Conservation (phyloP, 345 rosid species). For the Xanthoceras sorbifolium region DNA sequence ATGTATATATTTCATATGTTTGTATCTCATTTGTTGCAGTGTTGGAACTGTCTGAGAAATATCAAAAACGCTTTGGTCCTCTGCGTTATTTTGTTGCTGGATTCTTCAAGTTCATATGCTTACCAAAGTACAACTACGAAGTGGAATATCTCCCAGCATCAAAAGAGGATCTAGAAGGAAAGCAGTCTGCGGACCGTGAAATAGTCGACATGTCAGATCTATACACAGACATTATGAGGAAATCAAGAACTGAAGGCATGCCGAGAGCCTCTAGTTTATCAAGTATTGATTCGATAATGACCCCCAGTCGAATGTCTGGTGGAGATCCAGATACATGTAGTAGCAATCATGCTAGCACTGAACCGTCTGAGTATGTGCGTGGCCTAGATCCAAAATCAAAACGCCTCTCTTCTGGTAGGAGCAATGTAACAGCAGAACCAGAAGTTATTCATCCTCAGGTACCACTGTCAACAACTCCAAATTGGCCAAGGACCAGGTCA, state of each 20-base stretch:
- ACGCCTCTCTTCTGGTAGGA: conserved; percentile 81
- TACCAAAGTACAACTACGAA: conserved; percentile 94
- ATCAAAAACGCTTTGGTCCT: conserved; percentile 94
- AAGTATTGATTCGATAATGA: conserved; percentile 94
- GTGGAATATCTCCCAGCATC: conserved; percentile 90
- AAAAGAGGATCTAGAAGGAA: conserved; percentile 69
- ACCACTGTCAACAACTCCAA: conserved; percentile 82
- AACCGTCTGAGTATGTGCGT: conserved; percentile 95
- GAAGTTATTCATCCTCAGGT: conserved; percentile 89
- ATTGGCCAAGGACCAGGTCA: conserved; percentile 97
- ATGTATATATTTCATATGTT: conserved; percentile 4
- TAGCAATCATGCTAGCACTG: conserved; percentile 79
- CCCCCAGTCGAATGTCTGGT: conserved; percentile 74
- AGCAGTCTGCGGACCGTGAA: conserved; percentile 47
- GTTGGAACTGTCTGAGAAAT: conserved; percentile 92
- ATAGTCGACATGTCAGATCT: conserved; percentile 75
- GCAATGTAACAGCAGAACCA: conserved; percentile 66
- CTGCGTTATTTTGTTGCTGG: conserved; percentile 97
- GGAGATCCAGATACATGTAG: conserved; percentile 74
- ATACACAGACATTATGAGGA: conserved; percentile 80
- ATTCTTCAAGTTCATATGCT: conserved; percentile 86
- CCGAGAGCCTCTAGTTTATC: conserved; percentile 98
- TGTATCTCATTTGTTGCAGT: conserved; percentile 52
- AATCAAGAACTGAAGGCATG: conserved; percentile 74
- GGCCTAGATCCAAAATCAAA: conserved; percentile 89